Conservation (phyloP, 1,139 yeast genomes). For the Kodamaea fungicola region DNA sequence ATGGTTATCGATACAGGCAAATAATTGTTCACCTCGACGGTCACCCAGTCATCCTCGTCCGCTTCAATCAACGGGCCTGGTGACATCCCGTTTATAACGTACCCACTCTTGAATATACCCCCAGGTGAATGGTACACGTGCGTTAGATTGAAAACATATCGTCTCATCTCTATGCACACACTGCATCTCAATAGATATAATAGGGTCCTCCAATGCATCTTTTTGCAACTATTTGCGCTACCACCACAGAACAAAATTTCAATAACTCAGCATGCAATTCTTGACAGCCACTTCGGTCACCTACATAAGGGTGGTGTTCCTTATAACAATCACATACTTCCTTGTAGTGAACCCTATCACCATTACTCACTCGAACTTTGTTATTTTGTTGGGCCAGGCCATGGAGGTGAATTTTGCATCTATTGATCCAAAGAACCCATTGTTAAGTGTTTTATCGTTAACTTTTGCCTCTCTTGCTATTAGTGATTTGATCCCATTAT, state of each 20-base stretch:
- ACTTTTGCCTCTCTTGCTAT: constrained; percentile 43
- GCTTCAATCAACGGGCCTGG: constrained; percentile 37
- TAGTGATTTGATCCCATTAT: constrained; percentile 55
- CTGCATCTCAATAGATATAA: too few species aligned
- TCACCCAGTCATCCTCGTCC: constrained; percentile 34
- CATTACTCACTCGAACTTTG: constrained; percentile 46
- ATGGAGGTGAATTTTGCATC: constrained; percentile 41
- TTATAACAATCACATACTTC: constrained; percentile 42
- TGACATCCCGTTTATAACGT: constrained; percentile 30
- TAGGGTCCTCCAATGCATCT: background rate
- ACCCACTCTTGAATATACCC: constrained; percentile 17
- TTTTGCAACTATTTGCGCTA: background rate
- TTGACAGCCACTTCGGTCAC: constrained; percentile 51
- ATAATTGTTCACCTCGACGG: constrained; percentile 23
- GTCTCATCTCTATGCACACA: constrained; percentile 4
- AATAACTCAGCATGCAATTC: constrained; percentile 44
- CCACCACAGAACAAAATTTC: background rate
- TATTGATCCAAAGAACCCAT: constrained; percentile 44
- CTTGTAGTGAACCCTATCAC: constrained; percentile 39
- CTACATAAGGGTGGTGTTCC: constrained; percentile 46
- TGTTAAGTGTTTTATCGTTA: constrained; percentile 50
- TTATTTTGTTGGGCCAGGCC: constrained; percentile 54
- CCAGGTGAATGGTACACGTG: constrained; percentile 15
- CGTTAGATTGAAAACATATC: constrained; percentile 12
- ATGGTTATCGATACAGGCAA: constrained; percentile 33